Evolutionary conservation across 2,329 filamentous ascomycete species (phyloP).

Genomic region (Pleoardoris graminearum): DNA sequence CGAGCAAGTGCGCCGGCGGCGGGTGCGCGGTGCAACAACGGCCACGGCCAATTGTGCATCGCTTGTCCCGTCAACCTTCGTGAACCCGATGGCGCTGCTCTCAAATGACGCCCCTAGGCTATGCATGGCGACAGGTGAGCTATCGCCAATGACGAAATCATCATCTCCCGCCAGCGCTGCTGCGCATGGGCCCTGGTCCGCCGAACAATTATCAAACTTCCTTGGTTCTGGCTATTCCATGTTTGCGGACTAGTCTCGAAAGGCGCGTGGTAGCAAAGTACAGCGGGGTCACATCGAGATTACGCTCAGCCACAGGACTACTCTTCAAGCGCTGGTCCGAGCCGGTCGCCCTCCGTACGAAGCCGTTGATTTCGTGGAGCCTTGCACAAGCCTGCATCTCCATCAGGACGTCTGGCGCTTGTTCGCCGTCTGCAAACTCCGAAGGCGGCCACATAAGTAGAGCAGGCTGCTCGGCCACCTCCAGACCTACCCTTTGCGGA

Average conservation of each 20-base stretch:
- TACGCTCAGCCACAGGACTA: constrained; percentile 6
- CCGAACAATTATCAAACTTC: background rate
- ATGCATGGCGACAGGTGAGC: constrained; percentile 8
- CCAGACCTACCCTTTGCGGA: constrained; percentile 2
- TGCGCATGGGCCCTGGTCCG: constrained; percentile 2
- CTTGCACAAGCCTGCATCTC: constrained; percentile 4
- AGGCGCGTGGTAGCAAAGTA: background rate
- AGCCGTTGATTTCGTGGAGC: background rate
- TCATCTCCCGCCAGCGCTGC: background rate
- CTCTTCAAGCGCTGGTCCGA: background rate
- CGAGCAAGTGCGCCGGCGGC: background rate
- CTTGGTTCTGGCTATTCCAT: background rate
- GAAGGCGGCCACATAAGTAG: constrained; percentile 3
- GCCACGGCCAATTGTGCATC: too few relatives aligned
- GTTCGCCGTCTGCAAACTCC: background rate
- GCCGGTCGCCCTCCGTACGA: too few relatives aligned
- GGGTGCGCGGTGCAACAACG: background rate
- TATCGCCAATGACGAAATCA: constrained; percentile 14
- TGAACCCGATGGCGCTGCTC: background rate
- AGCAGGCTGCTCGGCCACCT: background rate
- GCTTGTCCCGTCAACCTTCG: too few relatives aligned
- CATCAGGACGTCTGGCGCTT: background rate
- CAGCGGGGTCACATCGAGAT: constrained; percentile 5
- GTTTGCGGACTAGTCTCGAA: too few relatives aligned
- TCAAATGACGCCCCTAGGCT: constrained; percentile 3